Conservation (phyloP, 208 protist species). For the Trypanosoma conorhini region DNA sequence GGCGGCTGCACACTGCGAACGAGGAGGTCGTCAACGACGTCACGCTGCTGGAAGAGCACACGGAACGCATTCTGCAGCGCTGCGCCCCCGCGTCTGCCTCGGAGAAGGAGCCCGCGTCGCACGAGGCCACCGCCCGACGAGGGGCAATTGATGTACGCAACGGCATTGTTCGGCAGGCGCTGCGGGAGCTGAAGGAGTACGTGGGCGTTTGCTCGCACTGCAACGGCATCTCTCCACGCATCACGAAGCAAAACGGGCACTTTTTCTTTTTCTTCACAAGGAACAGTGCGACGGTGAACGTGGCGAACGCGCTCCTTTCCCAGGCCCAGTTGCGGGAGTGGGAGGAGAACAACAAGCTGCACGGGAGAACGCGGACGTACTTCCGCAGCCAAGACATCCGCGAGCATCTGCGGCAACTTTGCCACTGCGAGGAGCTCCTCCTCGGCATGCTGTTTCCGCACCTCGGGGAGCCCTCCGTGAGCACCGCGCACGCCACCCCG, state of each 20-base stretch:
- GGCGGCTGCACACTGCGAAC: constrained; percentile 54
- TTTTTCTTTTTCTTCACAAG: constrained; percentile 88
- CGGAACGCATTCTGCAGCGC: constrained; percentile 49
- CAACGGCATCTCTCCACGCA: constrained; percentile 64
- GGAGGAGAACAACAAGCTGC: constrained; percentile 57
- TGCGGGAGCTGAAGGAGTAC: constrained; percentile 63
- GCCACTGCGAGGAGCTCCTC: constrained; percentile 59
- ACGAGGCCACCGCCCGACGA: constrained; percentile 21
- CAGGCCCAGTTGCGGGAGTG: constrained; percentile 59
- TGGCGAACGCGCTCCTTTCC: constrained; percentile 53
- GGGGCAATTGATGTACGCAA: constrained; percentile 71
- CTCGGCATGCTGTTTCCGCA: constrained; percentile 76
- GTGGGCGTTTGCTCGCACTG: constrained; percentile 75
- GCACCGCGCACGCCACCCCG: constrained; percentile 48
- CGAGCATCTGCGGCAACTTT: constrained; percentile 86
- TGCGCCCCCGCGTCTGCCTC: constrained; percentile 10
- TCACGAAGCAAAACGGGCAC: constrained; percentile 74
- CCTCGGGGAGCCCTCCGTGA: constrained; percentile 74
- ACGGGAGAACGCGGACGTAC: constrained; percentile 73
- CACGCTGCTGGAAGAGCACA: constrained; percentile 54
- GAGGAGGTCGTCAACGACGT: constrained; percentile 74
- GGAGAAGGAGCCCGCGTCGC: neutral
- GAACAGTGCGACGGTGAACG: constrained; percentile 56
- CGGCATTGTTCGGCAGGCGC: constrained; percentile 67
- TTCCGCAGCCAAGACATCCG: constrained; percentile 54